Evolutionary conservation across 1,284 basidiomycete species (phyloP), one percentile per base, ranked within the genome.

Genomic region (Microbotryum silenes-acaulis): DNA sequence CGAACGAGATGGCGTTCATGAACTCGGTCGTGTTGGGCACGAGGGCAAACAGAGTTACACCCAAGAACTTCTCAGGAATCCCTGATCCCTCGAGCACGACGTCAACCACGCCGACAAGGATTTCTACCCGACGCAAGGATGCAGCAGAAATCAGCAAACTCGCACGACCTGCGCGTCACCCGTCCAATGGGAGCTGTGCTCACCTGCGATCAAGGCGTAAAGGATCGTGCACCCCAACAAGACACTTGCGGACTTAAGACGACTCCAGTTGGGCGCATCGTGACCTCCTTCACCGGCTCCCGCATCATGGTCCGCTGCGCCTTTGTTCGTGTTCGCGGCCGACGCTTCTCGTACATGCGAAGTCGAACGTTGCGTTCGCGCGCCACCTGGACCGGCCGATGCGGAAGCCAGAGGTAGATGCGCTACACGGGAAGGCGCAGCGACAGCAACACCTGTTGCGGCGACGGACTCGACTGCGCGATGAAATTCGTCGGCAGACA

Each of bases 1-100:
- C 94, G 73, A 99, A 99, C n/a, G 91, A 94, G 73, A 98, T 96
- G 59, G 96, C 96, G 74, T 98, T 98, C 94, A 98, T 97, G 75
- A 99, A 98, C 77, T 99, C 96, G 23, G 96, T 98, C 20, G 93
- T 97, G 75, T 98, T 98, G 12, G 96, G 96, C 0, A 98, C 93
- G 42, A 99, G 82, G 2, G 96, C 94, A 72, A 99, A 98, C 10
- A 99, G 81, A 0, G 93, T 97, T 61, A 98, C 82, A 51, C 96
- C 96, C 37, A 99, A 81, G 79, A 98, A 94, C 75, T 99, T 99
- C 74, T 98, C 94, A 66, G 96, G 90, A 46, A 98, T 89, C 0
- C 91, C 90, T 0, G 90, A 91, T n/a, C 86, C 91, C 66, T 91
- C 79, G 25, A 99, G 80, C 2, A 98, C 86, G 31, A 93, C 90